Percentiles rank a stretch among this genome's conserved stretches.
phyloP scores from a whole-genome alignment of 202 grass and related monocot species.

The Miscanthus sacchariflorus region DNA sequence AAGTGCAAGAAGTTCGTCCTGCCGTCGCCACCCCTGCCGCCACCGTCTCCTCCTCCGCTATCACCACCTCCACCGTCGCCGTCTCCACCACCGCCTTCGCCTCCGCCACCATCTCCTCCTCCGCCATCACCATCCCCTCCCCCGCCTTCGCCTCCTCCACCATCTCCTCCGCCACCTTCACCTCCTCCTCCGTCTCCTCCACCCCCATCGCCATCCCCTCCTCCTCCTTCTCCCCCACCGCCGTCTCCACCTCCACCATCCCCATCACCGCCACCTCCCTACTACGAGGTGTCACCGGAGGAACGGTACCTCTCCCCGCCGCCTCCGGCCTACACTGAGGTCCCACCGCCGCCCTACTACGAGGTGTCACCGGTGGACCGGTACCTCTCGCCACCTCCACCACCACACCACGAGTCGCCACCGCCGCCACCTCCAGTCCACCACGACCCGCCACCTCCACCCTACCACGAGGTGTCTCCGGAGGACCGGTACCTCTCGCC shows the following conservation, averaged over 20 bases:
- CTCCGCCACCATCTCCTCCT: not conserved
- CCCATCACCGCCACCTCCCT: constrained; percentile 32
- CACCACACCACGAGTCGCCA: not conserved
- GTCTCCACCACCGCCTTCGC: not conserved
- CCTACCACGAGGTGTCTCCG: constrained; percentile 63
- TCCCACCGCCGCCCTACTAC: constrained; percentile 46
- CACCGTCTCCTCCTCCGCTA: constrained; percentile 35
- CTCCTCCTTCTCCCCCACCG: constrained; percentile 4
- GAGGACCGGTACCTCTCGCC: constrained; percentile 51
- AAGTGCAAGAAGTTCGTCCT: constrained; percentile 57
- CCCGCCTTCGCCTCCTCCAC: not conserved
- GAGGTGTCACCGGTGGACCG: constrained; percentile 4
- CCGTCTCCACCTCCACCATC: constrained; percentile 25
- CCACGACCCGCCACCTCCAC: constrained; percentile 12
- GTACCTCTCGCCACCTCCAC: constrained; percentile 47
- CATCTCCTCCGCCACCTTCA: constrained; percentile 16
- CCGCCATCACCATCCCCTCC: not conserved
- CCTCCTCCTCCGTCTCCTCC: constrained; percentile 22
- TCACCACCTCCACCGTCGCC: not conserved
- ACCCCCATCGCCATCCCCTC: not conserved
- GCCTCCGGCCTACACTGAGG: constrained; percentile 21
- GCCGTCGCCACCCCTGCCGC: constrained; percentile 31
- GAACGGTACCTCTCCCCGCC: constrained; percentile 35
- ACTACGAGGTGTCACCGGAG: constrained; percentile 58
- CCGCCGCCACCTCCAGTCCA: constrained; percentile 22